These are phyloP conservation scores for Fraxinus albicans DNA, from an alignment of 305 asterid genomes.

Conservation along the genomic window DNA sequence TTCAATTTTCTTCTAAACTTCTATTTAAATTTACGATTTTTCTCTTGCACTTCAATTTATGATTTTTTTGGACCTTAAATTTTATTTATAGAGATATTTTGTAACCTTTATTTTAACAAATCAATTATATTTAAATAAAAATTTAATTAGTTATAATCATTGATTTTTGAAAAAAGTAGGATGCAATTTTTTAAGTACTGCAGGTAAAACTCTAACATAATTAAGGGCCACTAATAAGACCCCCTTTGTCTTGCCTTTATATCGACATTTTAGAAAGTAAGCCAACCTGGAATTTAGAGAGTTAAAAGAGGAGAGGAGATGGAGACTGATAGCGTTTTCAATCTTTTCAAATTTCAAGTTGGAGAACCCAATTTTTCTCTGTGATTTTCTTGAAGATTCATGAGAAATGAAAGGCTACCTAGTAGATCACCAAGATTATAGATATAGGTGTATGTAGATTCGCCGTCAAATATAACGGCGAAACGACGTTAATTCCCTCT, in stretches of 20 bases:
- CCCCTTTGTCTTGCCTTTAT: not conserved
- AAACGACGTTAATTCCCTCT: slow-evolving; percentile 27
- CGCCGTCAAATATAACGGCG: slow-evolving; percentile 46
- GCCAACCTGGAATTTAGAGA: not conserved
- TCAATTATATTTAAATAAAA: too few species aligned
- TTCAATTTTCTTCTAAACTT: too few species aligned
- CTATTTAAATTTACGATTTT: too few species aligned
- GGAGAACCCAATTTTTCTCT: not conserved
- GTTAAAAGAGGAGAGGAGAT: not conserved
- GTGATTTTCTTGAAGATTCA: not conserved
- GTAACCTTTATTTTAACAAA: too few species aligned
- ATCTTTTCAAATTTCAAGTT: not conserved
- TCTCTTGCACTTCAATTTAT: too few species aligned
- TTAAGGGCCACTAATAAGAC: not conserved
- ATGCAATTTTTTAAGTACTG: not conserved
- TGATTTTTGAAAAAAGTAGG: not conserved
- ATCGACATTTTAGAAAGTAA: not conserved
- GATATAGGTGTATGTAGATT: slow-evolving; percentile 2
- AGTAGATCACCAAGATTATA: not conserved
- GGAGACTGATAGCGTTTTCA: not conserved
- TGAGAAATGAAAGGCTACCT: not conserved
- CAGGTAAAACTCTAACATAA: not conserved
- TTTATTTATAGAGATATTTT: too few species aligned
- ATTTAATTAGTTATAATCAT: too few species aligned
- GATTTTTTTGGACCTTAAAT: too few species aligned